Base-by-base conservation (phyloP, 129 eudicot species). In the Flaveria trinervia region DNA sequence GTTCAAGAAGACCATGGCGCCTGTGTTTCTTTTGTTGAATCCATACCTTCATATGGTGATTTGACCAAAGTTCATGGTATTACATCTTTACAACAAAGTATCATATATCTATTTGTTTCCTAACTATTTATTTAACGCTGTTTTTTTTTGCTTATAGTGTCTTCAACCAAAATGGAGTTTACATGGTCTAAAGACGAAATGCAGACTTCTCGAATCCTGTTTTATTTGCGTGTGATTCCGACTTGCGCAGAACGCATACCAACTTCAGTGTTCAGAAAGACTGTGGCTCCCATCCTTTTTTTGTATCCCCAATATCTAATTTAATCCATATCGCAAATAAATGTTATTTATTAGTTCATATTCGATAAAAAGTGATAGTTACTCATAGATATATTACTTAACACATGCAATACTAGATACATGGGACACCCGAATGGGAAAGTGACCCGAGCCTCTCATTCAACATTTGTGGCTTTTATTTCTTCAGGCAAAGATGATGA, bases 361-460 rank as follows among this genome's bases (percentile, higher is more conserved):
- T 57, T 18, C 22, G 9, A 55, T 45, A 41, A 65, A 36, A 46
- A 65, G 44, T 54, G 4, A 28, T 52, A 8, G 17, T 61, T 84
- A 33, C 49, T 75, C 30, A 15, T 73, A 56, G 69, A 14, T 73
- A 15, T 17, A 46, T 74, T 82, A 88, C 96, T 90, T 85, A 83
- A 61, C 66, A 70, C 72, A 78, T 45, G 50, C 52, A 28, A 45
- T 76, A 76, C 67, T 74, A 95, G 99, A 89, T 95, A 95, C 77
- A 82, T 91, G 90, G 95, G 96, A 39, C 99, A 95, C 79, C 96
- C 94, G 16, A 91, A 91, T 78, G 88, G 82, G 69, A 95, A 91
- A 89, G 96, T 94, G 30, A 82, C 96, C 45, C 86, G 96, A 82
- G 95, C 96, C 16, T 82, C 99, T 45, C 97, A 95, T 75, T 86